These are phyloP conservation scores for Aspergillus brunneoviolaceus DNA, from an alignment of 2,329 filamentous ascomycete species.

Conservation along the genomic window DNA sequence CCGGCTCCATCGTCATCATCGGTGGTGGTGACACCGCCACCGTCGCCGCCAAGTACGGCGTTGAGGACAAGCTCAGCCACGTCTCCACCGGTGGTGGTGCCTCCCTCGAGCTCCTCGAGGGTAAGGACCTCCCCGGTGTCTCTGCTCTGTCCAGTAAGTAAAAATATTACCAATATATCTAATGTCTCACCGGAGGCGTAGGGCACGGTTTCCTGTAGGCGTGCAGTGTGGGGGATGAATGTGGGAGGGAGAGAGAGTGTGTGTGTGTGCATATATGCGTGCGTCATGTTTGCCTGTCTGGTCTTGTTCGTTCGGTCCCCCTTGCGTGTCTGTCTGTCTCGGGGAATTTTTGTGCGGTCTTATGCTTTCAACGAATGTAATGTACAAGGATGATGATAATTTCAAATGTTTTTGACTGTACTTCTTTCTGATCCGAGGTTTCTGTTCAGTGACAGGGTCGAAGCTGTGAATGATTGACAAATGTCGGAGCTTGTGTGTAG, in stretches of 20 bases:
- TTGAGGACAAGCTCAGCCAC: slow-evolving; percentile 96
- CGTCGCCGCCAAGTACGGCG: slow-evolving; percentile 94
- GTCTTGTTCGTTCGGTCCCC: not conserved
- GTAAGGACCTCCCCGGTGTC: slow-evolving; percentile 95
- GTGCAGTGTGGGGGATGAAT: not conserved
- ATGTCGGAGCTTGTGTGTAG: not conserved
- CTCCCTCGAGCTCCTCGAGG: slow-evolving; percentile 92
- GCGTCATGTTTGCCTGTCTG: not conserved
- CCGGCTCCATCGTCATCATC: slow-evolving; percentile 95
- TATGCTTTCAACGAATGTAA: slow-evolving; percentile 28
- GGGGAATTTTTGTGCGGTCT: not conserved
- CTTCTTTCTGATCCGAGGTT: slow-evolving; percentile 23
- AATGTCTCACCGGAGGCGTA: not conserved
- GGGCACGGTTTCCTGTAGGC: not conserved
- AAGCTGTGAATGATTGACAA: slow-evolving; percentile 24
- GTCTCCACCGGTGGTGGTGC: slow-evolving; percentile 97
- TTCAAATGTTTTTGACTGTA: slow-evolving; percentile 10
- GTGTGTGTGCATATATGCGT: not conserved
- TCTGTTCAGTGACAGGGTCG: slow-evolving; percentile 28
- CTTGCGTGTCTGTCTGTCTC: not conserved
- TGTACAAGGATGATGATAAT: slow-evolving; percentile 36
- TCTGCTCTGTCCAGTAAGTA: slow-evolving; percentile 79
- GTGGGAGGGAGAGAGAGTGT: not conserved
- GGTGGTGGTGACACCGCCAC: slow-evolving; percentile 97
- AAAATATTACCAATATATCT: slow-evolving; percentile 15